Percentiles rank a stretch among this genome's conserved stretches.
phyloP scores from a whole-genome alignment of 345 rosid species.

The Dipteronia sinensis region DNA sequence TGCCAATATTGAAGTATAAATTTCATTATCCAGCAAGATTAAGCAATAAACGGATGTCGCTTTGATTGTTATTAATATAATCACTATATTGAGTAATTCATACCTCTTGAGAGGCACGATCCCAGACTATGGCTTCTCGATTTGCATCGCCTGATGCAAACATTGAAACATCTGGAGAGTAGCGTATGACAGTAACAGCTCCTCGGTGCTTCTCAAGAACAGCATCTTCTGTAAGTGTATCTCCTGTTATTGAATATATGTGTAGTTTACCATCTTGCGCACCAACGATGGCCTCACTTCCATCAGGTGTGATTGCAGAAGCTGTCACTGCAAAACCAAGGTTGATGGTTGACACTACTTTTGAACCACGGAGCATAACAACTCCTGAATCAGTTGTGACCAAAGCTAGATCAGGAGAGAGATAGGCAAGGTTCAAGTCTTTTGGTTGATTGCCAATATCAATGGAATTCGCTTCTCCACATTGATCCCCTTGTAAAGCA shows the following conservation, averaged over 20 bases:
- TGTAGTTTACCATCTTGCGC: conserved; percentile 83
- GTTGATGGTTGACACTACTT: conserved; percentile 65
- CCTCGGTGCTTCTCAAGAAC: conserved; percentile 91
- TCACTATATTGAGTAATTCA: neutral
- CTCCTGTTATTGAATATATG: conserved; percentile 65
- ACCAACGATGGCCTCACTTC: conserved; percentile 86
- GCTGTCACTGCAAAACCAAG: conserved; percentile 86
- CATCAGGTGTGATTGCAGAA: conserved; percentile 82
- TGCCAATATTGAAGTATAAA: conserved; percentile 1
- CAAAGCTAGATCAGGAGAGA: conserved; percentile 67
- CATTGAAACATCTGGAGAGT: conserved; percentile 92
- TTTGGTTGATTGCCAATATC: conserved; percentile 88
- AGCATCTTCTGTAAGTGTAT: conserved; percentile 72
- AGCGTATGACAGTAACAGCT: conserved; percentile 74
- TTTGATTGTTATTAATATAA: neutral
- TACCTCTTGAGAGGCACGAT: conserved; percentile 82
- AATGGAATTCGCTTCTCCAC: conserved; percentile 61
- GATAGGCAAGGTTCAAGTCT: conserved; percentile 79
- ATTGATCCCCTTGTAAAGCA: conserved; percentile 66
- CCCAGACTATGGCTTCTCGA: conserved; percentile 94
- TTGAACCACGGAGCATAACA: conserved; percentile 69
- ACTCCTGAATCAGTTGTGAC: conserved; percentile 76
- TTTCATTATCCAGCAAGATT: neutral
- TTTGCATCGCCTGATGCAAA: conserved; percentile 89
- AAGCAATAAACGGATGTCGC: neutral